phyloP scores from a whole-genome alignment of 352 stramenopile species.

The Phytophthora podocarpi region DNA sequence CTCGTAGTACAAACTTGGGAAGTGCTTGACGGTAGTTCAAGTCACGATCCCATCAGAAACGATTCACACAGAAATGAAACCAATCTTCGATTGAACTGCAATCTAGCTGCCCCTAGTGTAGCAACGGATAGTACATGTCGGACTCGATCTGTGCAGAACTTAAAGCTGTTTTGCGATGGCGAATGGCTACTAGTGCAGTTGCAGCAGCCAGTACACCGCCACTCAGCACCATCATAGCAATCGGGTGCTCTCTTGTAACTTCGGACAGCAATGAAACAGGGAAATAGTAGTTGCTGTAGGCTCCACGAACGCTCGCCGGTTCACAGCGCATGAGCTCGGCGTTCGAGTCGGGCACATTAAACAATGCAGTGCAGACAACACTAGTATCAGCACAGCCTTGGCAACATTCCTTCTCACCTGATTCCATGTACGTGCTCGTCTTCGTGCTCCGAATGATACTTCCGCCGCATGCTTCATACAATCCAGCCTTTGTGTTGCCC shows the following conservation, averaged over 20 bases:
- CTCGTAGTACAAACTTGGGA: too few relatives aligned
- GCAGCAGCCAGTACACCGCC: slow-evolving; percentile 40
- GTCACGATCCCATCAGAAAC: too few relatives aligned
- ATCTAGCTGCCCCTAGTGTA: slow-evolving; percentile 43
- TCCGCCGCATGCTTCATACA: slow-evolving; percentile 60
- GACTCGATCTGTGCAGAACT: slow-evolving; percentile 20
- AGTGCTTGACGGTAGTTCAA: too few relatives aligned
- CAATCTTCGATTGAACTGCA: neutral
- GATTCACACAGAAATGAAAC: too few relatives aligned
- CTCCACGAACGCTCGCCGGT: slow-evolving; percentile 10
- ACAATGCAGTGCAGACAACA: too few relatives aligned
- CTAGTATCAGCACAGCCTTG: slow-evolving; percentile 31
- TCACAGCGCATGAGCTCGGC: slow-evolving; percentile 62
- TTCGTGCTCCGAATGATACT: slow-evolving; percentile 31
- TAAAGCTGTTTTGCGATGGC: slow-evolving; percentile 10
- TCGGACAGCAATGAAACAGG: slow-evolving; percentile 25
- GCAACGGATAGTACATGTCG: slow-evolving; percentile 55
- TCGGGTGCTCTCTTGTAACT: slow-evolving; percentile 29
- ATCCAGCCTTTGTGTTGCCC: slow-evolving; percentile 33
- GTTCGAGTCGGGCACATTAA: slow-evolving; percentile 30
- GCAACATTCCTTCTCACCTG: slow-evolving; percentile 43
- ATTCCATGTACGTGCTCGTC: slow-evolving; percentile 30
- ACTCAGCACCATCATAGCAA: slow-evolving; percentile 33
- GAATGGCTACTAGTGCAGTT: slow-evolving; percentile 42
- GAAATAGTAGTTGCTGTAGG: slow-evolving; percentile 30